Evolutionary conservation across 2,329 filamentous ascomycete species (phyloP), one percentile per base, ranked within the genome.

Genomic region (Ascochyta viciae-villosae): DNA sequence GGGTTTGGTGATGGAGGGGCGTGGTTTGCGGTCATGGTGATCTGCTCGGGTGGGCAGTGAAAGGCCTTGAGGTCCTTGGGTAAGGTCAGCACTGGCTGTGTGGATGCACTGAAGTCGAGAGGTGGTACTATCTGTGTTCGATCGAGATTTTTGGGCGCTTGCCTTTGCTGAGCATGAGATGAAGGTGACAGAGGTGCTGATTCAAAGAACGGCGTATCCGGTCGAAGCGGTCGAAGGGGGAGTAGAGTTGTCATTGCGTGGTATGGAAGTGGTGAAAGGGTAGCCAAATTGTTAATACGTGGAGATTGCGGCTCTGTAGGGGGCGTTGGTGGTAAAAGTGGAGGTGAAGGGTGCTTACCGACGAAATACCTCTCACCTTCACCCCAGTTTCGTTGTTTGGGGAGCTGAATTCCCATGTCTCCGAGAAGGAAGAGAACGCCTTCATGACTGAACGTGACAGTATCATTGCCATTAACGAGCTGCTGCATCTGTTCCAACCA

Each of bases 291-390:
- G 3, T 49, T 39, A 8, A 13, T 27, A 3, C 8, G 23, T 13
- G 35, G 19, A 45, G 43, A 47, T 50, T 16, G 6, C 26, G n/a
- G 10, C 29, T 10, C 10, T 50, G 19, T 13, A 6, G 29, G 13
- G 4, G 3, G 26, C 3, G 19, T 13, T 24, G 15, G 37, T 42
- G 24, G 51, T 93, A 6, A 94, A 97, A 82, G 97, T 93, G 3
- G 96, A 90, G 79, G 92, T 88, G 49, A 50, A 50, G 9, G 24
- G 19, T 33, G 31, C 52, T 37, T 42, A 50, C 46, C 97, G 29
- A 31, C 10, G 29, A 13, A 12, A 16, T 16, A n/a, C 89, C 1
- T 83, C 96, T 61, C 78, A 77, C 91, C 68, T 78, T 98, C 46
- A 96, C 91, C 1, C 96, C 96, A 24, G 19, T 23, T 37, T n/a